Evolutionary conservation across 305 asterid genomes (phyloP).

Genomic region (Solanum hybrid): DNA sequence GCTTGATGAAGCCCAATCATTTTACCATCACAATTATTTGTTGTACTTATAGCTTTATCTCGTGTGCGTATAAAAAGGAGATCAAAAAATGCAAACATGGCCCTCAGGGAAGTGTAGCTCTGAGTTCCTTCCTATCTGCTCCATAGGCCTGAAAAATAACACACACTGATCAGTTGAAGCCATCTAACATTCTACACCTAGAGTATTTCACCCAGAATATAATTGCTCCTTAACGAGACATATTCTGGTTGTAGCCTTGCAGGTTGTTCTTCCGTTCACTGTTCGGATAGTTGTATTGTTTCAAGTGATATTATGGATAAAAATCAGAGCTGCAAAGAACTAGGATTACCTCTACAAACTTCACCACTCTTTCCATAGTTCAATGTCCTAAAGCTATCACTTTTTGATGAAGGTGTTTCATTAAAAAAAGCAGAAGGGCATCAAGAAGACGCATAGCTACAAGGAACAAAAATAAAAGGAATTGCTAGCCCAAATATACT

Average conservation of each 20-base stretch:
- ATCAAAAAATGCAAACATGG: not conserved
- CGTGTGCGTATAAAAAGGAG: not conserved
- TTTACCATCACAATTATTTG: not conserved
- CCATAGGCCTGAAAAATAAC: constrained; percentile 61
- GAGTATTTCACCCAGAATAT: not conserved
- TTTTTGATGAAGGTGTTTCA: not conserved
- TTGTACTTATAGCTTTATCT: not conserved
- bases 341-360: not conserved
- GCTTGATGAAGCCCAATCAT: not conserved
- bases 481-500: not conserved
- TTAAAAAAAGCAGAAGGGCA: not conserved
- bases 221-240: not conserved
- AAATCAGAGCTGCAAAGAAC: not conserved
- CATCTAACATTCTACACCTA: not conserved
- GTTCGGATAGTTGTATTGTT: not conserved
- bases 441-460: not conserved
- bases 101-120: constrained; percentile 63
- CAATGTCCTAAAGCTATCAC: not conserved
- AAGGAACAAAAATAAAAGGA: not conserved
- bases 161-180: not conserved
- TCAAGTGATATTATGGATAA: not conserved
- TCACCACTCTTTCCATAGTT: not conserved
- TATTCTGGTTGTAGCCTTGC: not conserved
- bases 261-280: not conserved
- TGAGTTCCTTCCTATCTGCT: constrained; percentile 79